Evolutionary conservation across 208 protist genomes (phyloP), one percentile per base, ranked within the genome.

Genomic region (Wallacemonas collosoma): DNA sequence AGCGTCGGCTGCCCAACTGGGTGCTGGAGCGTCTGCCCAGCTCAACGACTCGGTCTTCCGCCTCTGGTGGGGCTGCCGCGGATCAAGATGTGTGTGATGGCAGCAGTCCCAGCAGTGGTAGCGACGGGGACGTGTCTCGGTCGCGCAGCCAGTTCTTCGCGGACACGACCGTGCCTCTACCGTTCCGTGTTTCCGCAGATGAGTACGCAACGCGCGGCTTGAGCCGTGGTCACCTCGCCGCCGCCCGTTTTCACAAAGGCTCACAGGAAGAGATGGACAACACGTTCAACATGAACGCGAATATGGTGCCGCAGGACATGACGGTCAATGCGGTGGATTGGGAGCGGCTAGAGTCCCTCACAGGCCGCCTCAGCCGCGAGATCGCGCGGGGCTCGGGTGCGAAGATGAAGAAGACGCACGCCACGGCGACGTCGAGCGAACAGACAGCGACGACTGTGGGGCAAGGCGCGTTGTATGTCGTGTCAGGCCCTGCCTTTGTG

Each of bases 231-330:
- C 91, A 96, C 74, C 88, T 96, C 56, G 88, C 89, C 41, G 73
- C 91, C 38, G 91, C 91, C 36, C 91, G 94, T 71, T 81, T 93
- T 58, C 89, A 96, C 86, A 91, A 86, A 58, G 15, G 51, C 43
- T 80, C 80, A 17, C 78, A 91, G 57, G 72, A 71, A n/a, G 87
- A 93, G 65, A 81, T 96, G 80, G 76, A 91, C 58, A 63, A 76
- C 14, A 96, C 91, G 26, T 96, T 96, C 72, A 93, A 93, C 72
- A 88, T 96, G 82, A 94, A 82, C 68, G 88, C 88, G 14, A 96
- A 96, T 77, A 88, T 94, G 48, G 86, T 94, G 9, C 91, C 91
- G 60, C 91, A 96, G 76, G 89, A 94, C 74, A 93, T 90, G 85
- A 91, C 89, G 45, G 60, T 87, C 72, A 96, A 96, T 74, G 87